Base-by-base conservation (phyloP, 169 alveolate genomes). In the Cryptosporidium tyzzeri region DNA sequence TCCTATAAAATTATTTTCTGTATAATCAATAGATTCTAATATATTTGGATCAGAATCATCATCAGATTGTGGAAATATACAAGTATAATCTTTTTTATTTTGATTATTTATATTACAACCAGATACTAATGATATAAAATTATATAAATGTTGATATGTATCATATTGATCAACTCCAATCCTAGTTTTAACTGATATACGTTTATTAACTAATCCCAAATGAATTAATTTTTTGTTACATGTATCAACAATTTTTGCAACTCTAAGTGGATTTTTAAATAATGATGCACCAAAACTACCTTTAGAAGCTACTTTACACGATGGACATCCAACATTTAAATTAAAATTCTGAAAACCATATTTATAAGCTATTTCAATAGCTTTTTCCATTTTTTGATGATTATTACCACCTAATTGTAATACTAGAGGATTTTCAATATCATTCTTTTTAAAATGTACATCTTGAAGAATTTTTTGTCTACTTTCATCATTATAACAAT, bases 211-310 rank as follows among this genome's bases (percentile, higher is more conserved):
- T 2, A 70, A 71, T 45, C 86, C 86, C 75, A 59, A 80, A 91
- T 70, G 68, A 18, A 16, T 84, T 29, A 50, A 50, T 45, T 84
- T 51, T 67, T 70, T 41, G 80, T 85, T 71, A 70, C 73, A 44
- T 35, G 37, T 55, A 61, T 59, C n/a, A 3, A 73, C 85, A 39
- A 68, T 70, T 29, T 48, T 48, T 23, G 92, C 92, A 1, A 91
- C 91, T 48, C 69, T 44, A 3, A 86, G 84, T 50, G 99, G 98
- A 44, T 95, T 95, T 84, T 95, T 94, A 99, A 97, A 97, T 74
- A 98, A 92, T 12, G 96, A 96, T 6, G 99, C 99, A n/a, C 99
- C 99, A 91, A 98, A 98, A 74, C 97, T 94, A 14, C 98, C 96
- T 74, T 95, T 93, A 26, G 94, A 93, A 45, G 97, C 96, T 16